These are phyloP conservation scores for Xylaria palmicola DNA, from an alignment of 495 filamentous ascomycete species.

Conservation along the genomic window DNA sequence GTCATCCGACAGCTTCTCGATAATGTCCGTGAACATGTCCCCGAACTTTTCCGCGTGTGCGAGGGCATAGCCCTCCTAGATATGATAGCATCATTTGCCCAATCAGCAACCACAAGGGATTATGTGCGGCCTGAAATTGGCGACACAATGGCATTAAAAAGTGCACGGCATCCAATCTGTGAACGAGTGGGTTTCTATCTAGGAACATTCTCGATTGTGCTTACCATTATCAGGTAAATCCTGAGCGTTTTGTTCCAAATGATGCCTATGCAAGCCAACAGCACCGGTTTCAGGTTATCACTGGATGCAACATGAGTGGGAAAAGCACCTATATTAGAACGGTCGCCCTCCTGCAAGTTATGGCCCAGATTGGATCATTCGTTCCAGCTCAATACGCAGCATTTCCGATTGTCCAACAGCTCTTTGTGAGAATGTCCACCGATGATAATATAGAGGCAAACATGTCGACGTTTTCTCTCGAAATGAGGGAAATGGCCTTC, in stretches of 20 bases:
- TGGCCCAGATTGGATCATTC: constrained; percentile 93
- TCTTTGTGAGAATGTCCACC: constrained; percentile 84
- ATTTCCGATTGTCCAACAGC: constrained; percentile 74
- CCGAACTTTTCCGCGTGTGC: constrained; percentile 71
- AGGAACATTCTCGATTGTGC: neutral
- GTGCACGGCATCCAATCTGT: constrained; percentile 78
- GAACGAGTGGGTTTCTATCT: constrained; percentile 61
- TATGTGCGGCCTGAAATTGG: constrained; percentile 79
- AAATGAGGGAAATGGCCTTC: constrained; percentile 95
- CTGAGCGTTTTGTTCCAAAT: constrained; percentile 73
- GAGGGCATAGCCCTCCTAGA: constrained; percentile 89
- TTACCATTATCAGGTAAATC: constrained; percentile 24
- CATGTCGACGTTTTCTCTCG: constrained; percentile 87
- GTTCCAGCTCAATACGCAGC: constrained; percentile 82
- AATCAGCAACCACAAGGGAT: constrained; percentile 71
- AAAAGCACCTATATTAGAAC: constrained; percentile 94
- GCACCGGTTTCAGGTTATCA: constrained; percentile 86
- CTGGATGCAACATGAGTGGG: constrained; percentile 98
- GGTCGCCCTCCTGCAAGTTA: constrained; percentile 79
- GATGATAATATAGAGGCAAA: constrained; percentile 90
- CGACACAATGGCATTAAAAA: constrained; percentile 73
- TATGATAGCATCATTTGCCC: constrained; percentile 82
- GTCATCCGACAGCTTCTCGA: constrained; percentile 69
- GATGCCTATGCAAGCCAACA: constrained; percentile 80
- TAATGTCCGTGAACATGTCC: constrained; percentile 64